A percentile compares a stretch with the other conserved stretches of the same genome.
These are phyloP conservation scores for Solanum stenotomum DNA, from an alignment of 257 asterid species.

Conservation along the genomic window DNA sequence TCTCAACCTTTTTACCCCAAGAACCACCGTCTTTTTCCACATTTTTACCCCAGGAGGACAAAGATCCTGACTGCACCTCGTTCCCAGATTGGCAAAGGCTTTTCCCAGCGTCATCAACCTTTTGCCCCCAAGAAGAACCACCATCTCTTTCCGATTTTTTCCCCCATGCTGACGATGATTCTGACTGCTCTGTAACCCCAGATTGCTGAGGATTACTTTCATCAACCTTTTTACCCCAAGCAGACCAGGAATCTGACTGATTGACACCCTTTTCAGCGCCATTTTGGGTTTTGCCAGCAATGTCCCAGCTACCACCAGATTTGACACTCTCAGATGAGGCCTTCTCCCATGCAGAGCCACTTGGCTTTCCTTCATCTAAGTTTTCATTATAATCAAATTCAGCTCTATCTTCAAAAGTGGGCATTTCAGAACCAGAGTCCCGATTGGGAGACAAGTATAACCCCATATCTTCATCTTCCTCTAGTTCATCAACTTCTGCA, in stretches of 20 bases:
- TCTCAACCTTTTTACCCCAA: slow-evolving; percentile 17
- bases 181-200: slow-evolving; percentile 2
- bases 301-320: slow-evolving; percentile 14
- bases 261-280: background rate
- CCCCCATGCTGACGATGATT: slow-evolving; percentile 10
- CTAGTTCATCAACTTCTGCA: slow-evolving; percentile 60
- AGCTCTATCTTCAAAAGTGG: slow-evolving; percentile 60
- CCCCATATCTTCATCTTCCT: slow-evolving; percentile 49
- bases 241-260: slow-evolving; percentile 20
- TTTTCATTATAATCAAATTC: slow-evolving; percentile 32
- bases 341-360: slow-evolving; percentile 23
- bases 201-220: background rate
- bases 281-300: background rate
- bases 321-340: slow-evolving; percentile 4
- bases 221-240: slow-evolving; percentile 26
- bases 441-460: slow-evolving; percentile 61
- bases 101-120: background rate
- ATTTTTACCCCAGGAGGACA: slow-evolving; percentile 10
- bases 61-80: background rate
- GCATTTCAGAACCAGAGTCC: slow-evolving; percentile 55
- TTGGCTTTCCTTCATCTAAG: background rate
- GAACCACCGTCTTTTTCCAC: background rate
- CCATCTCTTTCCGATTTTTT: background rate
- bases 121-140: slow-evolving; percentile 2
- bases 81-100: background rate